phyloP scores from a whole-genome alignment of 352 stramenopile genomes.

The Pythium apleroticum region DNA sequence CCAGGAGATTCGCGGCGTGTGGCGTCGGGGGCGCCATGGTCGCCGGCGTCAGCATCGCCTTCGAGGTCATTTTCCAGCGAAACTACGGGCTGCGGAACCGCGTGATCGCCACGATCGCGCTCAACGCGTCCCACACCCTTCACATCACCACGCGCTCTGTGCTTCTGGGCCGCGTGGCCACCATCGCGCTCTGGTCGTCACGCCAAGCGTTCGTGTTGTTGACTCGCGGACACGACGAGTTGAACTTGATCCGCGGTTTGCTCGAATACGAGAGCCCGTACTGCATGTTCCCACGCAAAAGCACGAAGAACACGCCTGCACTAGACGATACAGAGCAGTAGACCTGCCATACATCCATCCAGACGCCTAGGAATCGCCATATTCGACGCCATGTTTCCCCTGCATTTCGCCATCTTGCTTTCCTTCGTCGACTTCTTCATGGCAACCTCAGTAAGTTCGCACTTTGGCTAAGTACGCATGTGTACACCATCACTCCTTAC shows the following conservation, averaged over 20 bases:
- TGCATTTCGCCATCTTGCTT: background rate
- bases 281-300: slow-evolving; percentile 3
- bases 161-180: slow-evolving; percentile 12
- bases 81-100: slow-evolving; percentile 12
- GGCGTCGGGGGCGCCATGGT: slow-evolving; percentile 1
- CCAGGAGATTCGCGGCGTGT: background rate
- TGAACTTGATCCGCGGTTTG: slow-evolving; percentile 14
- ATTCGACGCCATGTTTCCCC: background rate
- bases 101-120: background rate
- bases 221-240: slow-evolving; percentile 6
- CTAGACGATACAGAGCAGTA: background rate
- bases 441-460: background rate
- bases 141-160: slow-evolving; percentile 12
- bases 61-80: slow-evolving; percentile 12
- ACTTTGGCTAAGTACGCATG: too few species aligned
- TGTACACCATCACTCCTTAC: too few species aligned
- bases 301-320: background rate
- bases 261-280: slow-evolving; percentile 16
- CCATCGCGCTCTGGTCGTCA: slow-evolving; percentile 16
- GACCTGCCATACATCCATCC: background rate
- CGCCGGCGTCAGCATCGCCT: background rate
- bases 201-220: slow-evolving; percentile 13
- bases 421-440: too few species aligned
- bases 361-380: background rate
- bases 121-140: slow-evolving; percentile 6